Evolutionary conservation across 768 basidiomycete species (phyloP), one percentile per base, ranked within the genome.

Genomic region (Nidula microcarpa): DNA sequence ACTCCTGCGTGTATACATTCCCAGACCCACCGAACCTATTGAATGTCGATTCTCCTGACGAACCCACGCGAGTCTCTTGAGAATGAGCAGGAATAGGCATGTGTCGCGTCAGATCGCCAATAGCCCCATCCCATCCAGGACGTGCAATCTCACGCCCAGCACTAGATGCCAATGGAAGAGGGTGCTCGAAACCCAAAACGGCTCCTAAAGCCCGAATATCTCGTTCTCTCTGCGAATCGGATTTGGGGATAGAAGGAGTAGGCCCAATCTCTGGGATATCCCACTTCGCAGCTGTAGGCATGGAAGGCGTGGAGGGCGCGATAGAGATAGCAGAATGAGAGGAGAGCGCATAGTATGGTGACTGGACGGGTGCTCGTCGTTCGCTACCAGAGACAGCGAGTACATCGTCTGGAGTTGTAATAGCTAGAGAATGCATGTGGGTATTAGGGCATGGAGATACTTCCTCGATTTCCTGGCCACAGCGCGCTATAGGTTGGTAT

Each of bases 311-410:
- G 23, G 23, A 23, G 23, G 23, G 23, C 39, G 39, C 39, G 39
- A 73, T 70, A 11, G 85, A 86, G 30, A 73, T 71, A 41, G 82
- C 82, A 61, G 79, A 76, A 66, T 82, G 78, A 37, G 74, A 65
- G 5, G 80, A 75, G 4, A 79, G 74, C 7, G 79, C 76, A 53
- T 81, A 83, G 60, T 89, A 86, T 5, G 85, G 77, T 7, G 86
- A 87, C 64, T 87, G 86, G 57, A 89, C 84, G 35, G 79, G 80
- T 46, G 78, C 80, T 36, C 87, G 82, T 37, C 87, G 83, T 52
- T 79, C 81, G 17, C 54, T 52, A 10, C 55, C 62, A 13, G 58
- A 50, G 43, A 32, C 18, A 9, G 18, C 9, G 14, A 11, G 13
- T 30, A 3, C 14, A 9, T 30, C 23, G 13, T 41, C 39, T 41